phyloP scores from a whole-genome alignment of 1,284 basidiomycete species.

The Leccinum solheimii region DNA sequence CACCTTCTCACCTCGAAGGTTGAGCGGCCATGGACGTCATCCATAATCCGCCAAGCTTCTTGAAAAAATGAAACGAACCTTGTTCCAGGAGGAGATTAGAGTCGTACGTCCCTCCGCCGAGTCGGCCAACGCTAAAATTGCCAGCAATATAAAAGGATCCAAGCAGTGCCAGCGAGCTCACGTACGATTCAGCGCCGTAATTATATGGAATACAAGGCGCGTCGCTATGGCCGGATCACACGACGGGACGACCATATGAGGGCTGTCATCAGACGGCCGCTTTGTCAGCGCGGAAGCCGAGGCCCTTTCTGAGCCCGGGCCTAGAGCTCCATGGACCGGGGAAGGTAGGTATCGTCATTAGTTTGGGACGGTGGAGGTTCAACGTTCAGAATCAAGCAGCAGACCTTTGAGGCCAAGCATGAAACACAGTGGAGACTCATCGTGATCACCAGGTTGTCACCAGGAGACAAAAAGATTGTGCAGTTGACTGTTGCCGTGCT shows the following conservation, averaged over 20 bases:
- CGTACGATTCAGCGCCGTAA: neutral
- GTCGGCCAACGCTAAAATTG: neutral
- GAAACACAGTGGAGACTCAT: neutral
- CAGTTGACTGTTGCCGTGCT: neutral
- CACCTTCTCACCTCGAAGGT: constrained; percentile 9
- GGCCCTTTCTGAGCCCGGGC: neutral
- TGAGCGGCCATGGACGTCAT: constrained; percentile 10
- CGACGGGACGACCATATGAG: neutral
- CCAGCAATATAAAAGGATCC: neutral
- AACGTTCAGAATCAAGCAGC: constrained; percentile 1
- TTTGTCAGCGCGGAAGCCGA: constrained; percentile 2
- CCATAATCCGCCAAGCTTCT: neutral
- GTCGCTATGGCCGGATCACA: constrained; percentile 2
- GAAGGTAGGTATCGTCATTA: constrained; percentile 1
- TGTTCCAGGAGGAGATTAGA: constrained; percentile 1
- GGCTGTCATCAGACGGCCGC: neutral
- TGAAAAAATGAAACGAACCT: neutral
- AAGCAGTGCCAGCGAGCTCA: neutral
- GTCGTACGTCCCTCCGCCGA: neutral
- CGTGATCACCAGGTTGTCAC: neutral
- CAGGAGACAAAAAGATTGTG: constrained; percentile 2
- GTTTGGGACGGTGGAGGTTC: constrained; percentile 10
- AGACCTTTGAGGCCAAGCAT: constrained; percentile 6
- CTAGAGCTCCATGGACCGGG: neutral
- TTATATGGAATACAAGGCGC: constrained; percentile 21